A percentile compares a stretch with the other conserved stretches of the same genome.
Evolutionary conservation across 352 stramenopile species (phyloP).

Genomic region (Phytophthora multivora): DNA sequence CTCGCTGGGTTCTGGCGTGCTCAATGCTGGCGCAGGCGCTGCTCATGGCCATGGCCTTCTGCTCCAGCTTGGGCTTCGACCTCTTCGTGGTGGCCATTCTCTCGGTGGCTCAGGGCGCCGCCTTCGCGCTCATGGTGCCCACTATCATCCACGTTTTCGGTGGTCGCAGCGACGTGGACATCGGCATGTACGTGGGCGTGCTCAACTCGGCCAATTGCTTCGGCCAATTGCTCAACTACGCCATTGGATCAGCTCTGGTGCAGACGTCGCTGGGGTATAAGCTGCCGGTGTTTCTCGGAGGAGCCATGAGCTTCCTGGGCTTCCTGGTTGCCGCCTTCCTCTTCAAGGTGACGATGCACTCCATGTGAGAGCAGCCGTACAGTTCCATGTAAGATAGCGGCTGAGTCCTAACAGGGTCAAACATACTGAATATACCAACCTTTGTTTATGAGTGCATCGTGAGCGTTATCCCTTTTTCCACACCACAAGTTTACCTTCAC

Average conservation of each 20-base stretch:
- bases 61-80: constrained; percentile 28
- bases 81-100: constrained; percentile 39
- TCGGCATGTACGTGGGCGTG: constrained; percentile 27
- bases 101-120: constrained; percentile 28
- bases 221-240: constrained; percentile 52
- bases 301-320: constrained; percentile 38
- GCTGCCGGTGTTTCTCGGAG: constrained; percentile 44
- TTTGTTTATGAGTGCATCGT: background rate
- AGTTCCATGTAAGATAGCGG: too few relatives aligned
- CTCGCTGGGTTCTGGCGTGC: constrained; percentile 37
- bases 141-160: constrained; percentile 44
- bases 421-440: constrained; percentile 4
- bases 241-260: constrained; percentile 35
- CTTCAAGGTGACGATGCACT: constrained; percentile 51
- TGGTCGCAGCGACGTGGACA: constrained; percentile 37
- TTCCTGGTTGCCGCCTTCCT: constrained; percentile 38
- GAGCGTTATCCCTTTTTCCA: background rate
- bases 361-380: constrained; percentile 27
- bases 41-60: constrained; percentile 43
- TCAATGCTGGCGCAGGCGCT: constrained; percentile 36
- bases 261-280: constrained; percentile 44
- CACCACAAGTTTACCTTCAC: background rate
- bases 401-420: background rate
- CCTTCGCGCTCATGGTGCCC: constrained; percentile 46
- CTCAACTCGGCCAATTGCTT: constrained; percentile 35